phyloP scores from a whole-genome alignment of 225 moss, liverwort and hornwort genomes.

The Thuidium tamariscinum region DNA sequence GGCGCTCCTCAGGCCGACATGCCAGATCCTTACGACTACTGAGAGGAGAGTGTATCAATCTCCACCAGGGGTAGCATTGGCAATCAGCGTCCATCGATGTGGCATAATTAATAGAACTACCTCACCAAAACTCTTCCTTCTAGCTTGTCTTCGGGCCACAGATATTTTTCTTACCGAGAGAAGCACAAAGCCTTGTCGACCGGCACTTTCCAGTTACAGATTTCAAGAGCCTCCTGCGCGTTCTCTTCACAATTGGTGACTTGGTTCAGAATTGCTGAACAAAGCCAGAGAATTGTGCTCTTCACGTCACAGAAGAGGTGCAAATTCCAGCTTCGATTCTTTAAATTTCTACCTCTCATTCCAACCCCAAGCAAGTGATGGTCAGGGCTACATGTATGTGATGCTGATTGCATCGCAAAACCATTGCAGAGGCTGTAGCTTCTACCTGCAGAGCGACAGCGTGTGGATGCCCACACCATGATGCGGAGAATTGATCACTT shows the following conservation, averaged over 20 bases:
- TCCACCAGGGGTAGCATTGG: neutral
- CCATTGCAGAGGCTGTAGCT: neutral
- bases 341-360: neutral
- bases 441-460: neutral
- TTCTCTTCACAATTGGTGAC: neutral
- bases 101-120: neutral
- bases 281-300: neutral
- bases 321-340: neutral
- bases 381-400: neutral
- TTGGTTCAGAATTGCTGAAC: neutral
- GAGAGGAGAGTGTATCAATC: neutral
- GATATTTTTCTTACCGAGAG: neutral
- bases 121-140: neutral
- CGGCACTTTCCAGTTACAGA: neutral
- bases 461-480: neutral
- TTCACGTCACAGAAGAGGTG: neutral
- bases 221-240: neutral
- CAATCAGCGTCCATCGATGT: neutral
- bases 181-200: neutral
- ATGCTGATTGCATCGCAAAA: neutral
- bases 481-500: neutral
- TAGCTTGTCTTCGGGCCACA: neutral
- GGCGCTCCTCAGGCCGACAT: neutral
- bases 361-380: neutral
- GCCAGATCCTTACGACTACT: constrained; percentile 3